Evolutionary conservation across 1,139 yeast genomes (phyloP), one percentile per base, ranked within the genome.

Genomic region (Kodamaea alishanica): DNA sequence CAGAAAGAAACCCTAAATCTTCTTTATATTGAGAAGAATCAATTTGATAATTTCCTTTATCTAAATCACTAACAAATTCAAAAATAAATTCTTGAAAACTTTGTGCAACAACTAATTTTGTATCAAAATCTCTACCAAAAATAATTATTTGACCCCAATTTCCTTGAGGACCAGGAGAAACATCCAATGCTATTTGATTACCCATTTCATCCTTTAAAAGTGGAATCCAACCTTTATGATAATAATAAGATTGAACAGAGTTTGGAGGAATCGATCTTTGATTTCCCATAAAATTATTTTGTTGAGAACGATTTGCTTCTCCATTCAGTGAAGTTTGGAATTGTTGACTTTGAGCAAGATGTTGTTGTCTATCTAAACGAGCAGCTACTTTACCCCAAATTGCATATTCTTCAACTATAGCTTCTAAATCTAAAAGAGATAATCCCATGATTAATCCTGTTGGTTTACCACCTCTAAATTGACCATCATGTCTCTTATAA

Each of bases 401-500:
- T 28, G 71, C 65, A 63, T 83, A 79, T 58, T 85, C 94, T 50
- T 80, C 86, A 35, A 79, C 73, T 40, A 84, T 74, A 40, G 78
- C 70, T 56, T 85, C 95, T 44, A 85, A 65, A 56, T 84, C 92
- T 51, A 86, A 65, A 36, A 85, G 68, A 4, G 81, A 77, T 53
- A 83, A 68, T 20, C 94, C 90, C 70, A 81, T 81, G 35, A 86
- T 60, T 39, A 84, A 67, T 4, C 95, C 95, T 2, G 84, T 76
- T 15, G 89, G 88, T 50, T 75, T 73, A 11, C 90, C 90, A 35
- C 87, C 84, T 33, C 79, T 65, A 47, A 84, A 81, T 63, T 86
- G 95, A 43, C 95, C 95, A 57, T 86, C 95, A 56, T 85, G 92
- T 43, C 80, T 68, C 58, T 78, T 77, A 58, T 76, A 81, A 42